Conservation (phyloP, 2,329 filamentous ascomycete genomes). For the Microdochium bolleyi region DNA sequence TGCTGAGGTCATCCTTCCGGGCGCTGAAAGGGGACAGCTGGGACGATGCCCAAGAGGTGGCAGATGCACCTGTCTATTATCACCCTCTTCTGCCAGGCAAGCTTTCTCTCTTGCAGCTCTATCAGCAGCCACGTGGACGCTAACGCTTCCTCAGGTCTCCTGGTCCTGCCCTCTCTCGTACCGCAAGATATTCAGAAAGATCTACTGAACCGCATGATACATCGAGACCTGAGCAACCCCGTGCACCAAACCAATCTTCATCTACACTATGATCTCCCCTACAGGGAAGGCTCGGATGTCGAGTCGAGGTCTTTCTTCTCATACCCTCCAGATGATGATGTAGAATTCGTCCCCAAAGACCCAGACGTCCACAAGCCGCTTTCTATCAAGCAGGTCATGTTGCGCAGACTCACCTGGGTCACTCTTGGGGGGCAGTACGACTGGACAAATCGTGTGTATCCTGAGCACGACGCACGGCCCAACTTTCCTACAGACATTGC, state of each 20-base stretch:
- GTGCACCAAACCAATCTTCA: slow-evolving; percentile 85
- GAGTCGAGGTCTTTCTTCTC: slow-evolving; percentile 44
- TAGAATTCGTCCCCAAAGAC: slow-evolving; percentile 60
- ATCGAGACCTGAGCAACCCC: slow-evolving; percentile 66
- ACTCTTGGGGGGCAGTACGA: slow-evolving; percentile 95
- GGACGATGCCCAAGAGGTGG: slow-evolving; percentile 16
- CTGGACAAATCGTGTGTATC: slow-evolving; percentile 85
- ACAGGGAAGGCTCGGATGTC: slow-evolving; percentile 26
- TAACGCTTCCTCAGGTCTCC: slow-evolving; percentile 51
- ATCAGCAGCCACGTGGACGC: not conserved
- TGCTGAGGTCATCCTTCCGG: slow-evolving; percentile 33
- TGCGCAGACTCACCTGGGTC: slow-evolving; percentile 82
- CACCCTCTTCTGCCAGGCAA: slow-evolving; percentile 63
- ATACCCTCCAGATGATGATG: slow-evolving; percentile 37
- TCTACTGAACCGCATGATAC: slow-evolving; percentile 67
- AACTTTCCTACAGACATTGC: slow-evolving; percentile 69
- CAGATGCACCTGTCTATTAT: slow-evolving; percentile 48
- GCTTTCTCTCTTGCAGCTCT: slow-evolving; percentile 7
- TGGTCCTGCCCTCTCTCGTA: slow-evolving; percentile 68
- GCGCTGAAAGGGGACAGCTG: slow-evolving; percentile 26
- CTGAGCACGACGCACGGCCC: slow-evolving; percentile 51
- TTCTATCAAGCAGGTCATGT: slow-evolving; percentile 60
- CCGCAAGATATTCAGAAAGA: slow-evolving; percentile 59
- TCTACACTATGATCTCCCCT: slow-evolving; percentile 66
- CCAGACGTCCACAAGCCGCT: slow-evolving; percentile 67